Conservation (phyloP, 768 basidiomycete species). For the Phaffia tasmanica region DNA sequence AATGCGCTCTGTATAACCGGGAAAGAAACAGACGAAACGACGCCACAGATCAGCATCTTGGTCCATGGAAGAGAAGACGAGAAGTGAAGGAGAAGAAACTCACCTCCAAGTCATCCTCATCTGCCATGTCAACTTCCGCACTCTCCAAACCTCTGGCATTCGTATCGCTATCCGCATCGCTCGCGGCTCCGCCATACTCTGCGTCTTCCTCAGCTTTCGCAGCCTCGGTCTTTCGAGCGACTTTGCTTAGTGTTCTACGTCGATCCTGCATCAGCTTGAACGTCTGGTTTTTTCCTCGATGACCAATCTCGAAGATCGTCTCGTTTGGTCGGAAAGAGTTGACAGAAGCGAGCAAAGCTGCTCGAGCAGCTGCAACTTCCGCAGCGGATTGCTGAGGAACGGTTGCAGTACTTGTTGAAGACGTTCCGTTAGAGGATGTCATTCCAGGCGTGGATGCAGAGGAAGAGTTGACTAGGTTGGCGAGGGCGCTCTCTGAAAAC, state of each 20-base stretch:
- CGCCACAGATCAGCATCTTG: background rate
- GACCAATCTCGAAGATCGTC: constrained; percentile 81
- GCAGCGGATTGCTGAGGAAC: constrained; percentile 28
- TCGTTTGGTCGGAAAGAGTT: constrained; percentile 73
- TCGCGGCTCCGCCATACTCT: constrained; percentile 14
- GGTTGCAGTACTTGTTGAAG: background rate
- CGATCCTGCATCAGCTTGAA: constrained; percentile 78
- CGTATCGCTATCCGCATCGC: constrained; percentile 15
- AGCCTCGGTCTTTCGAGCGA: constrained; percentile 27
- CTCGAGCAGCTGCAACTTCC: constrained; percentile 49
- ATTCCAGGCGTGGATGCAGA: constrained; percentile 5
- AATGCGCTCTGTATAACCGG: constrained; percentile 52
- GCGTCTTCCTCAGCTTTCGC: constrained; percentile 11
- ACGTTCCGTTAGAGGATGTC: constrained; percentile 7
- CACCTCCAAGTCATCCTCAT: constrained; percentile 67
- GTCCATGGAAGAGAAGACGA: background rate
- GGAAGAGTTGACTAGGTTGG: constrained; percentile 9
- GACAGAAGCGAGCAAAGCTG: constrained; percentile 59
- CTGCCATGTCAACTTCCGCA: constrained; percentile 55
- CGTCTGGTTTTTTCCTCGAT: constrained; percentile 53
- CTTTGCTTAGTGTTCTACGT: constrained; percentile 60
- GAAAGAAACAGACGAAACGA: background rate
- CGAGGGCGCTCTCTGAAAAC: constrained; percentile 27
- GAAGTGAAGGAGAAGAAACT: constrained; percentile 26
- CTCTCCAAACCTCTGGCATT: constrained; percentile 33